Base-by-base conservation (phyloP, 331 rosid species). In the Ulmus americana region DNA sequence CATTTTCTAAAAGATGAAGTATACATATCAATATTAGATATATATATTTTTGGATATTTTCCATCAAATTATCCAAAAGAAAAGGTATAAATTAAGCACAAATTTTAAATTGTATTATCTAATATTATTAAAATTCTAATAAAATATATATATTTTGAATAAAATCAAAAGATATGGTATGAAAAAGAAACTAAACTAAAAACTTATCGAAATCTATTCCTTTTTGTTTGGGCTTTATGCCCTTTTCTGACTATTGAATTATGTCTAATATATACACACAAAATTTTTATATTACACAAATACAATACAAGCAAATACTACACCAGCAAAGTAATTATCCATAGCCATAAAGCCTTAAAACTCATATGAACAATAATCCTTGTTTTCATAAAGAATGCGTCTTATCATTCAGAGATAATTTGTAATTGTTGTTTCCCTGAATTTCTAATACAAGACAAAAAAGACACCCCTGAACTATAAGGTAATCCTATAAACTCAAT, bases 401-500 rank as follows among this genome's bases (percentile, higher is more conserved):
- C 35, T 60, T 15, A 67, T 60, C 56, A 45, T 38, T 63, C 52
- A 58, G 51, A 62, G 42, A 61, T 43, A 39, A 62, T 16, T 65
- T 55, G 70, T 42, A 59, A 35, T 42, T 42, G 55, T 20, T 39
- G 57, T 63, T 70, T 57, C 61, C 49, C 11, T 28, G 74, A 2
- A 28, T 41, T 63, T 63, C 61, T 51, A 49, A 59, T 63, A 63
- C 75, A 69, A 28, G 70, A 47, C 35, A 45, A 39, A 50, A 55
- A 20, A 56, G 55, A 28, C 54, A 45, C 10, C 67, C 11, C 43
- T 45, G 54, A 14, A 46, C 68, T 60, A 53, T 7, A 39, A 42
- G 14, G 50, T 11, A 28, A 63, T 48, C 68, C 79, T 63, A 75
- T 75, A 63, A 63, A 69, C 49, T 69, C 74, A 69, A 28, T 70